phyloP scores from a whole-genome alignment of 2,329 filamentous ascomycete genomes.

The Fusarium robinianum region DNA sequence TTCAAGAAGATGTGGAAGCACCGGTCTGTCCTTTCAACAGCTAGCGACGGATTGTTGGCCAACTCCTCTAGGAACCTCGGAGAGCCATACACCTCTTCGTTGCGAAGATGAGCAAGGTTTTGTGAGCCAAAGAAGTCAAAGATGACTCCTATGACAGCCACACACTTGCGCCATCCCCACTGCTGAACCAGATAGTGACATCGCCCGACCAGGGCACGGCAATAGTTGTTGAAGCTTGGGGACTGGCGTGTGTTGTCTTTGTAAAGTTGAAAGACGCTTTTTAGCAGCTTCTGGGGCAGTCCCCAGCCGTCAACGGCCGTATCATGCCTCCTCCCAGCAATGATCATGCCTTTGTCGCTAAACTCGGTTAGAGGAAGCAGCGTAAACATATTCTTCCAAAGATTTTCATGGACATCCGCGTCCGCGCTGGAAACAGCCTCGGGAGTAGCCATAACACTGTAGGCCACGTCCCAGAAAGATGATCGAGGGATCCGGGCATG shows the following conservation, averaged over 20 bases:
- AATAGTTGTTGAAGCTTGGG: constrained; percentile 69
- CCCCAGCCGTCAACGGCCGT: constrained; percentile 59
- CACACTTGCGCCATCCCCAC: constrained; percentile 68
- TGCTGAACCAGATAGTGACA: constrained; percentile 66
- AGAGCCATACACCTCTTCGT: constrained; percentile 66
- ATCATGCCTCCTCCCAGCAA: constrained; percentile 40
- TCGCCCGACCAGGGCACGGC: constrained; percentile 60
- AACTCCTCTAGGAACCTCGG: constrained; percentile 65
- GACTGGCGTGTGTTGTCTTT: constrained; percentile 58
- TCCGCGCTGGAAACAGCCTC: constrained; percentile 46
- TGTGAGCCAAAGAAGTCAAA: constrained; percentile 72
- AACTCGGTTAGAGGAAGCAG: constrained; percentile 66
- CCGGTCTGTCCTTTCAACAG: constrained; percentile 58
- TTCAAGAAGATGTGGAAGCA: constrained; percentile 73
- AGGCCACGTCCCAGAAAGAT: constrained; percentile 65
- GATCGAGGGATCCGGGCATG: constrained; percentile 54
- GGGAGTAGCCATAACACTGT: constrained; percentile 47
- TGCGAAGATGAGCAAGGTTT: constrained; percentile 64
- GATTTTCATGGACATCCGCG: constrained; percentile 54
- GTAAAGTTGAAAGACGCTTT: constrained; percentile 63
- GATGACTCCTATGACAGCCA: constrained; percentile 61
- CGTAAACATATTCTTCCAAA: constrained; percentile 64
- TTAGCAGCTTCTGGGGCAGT: constrained; percentile 61
- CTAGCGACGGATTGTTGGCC: constrained; percentile 50
- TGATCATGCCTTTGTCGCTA: constrained; percentile 56